A percentile compares a stretch with the other conserved stretches of the same genome.
These are phyloP conservation scores for Bruguiera sexangula DNA, from an alignment of 345 rosid genomes.

Conservation along the genomic window DNA sequence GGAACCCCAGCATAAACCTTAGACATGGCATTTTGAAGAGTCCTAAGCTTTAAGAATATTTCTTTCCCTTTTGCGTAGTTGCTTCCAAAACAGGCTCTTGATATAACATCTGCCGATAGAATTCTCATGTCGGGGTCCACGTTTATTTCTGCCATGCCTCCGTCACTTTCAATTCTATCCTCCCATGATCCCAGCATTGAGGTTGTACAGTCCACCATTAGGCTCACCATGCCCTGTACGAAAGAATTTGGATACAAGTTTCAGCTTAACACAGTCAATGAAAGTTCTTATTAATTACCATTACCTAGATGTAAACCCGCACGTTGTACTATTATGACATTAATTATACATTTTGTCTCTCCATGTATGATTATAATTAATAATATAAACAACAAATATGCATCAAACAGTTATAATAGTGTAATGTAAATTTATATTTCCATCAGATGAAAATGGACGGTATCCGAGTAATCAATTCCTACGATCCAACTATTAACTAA, in stretches of 20 bases:
- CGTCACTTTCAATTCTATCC: slow-evolving; percentile 12
- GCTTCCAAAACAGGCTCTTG: slow-evolving; percentile 36
- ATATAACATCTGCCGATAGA: slow-evolving; percentile 32
- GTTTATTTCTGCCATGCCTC: slow-evolving; percentile 17
- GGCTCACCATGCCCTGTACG: slow-evolving; percentile 23
- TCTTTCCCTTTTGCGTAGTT: slow-evolving; percentile 19
- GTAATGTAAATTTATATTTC: too few species aligned
- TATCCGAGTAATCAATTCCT: too few species aligned
- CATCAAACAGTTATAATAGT: too few species aligned
- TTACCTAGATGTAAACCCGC: too few species aligned
- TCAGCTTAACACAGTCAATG: too few species aligned
- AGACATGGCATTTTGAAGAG: slow-evolving; percentile 21
- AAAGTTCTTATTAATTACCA: too few species aligned
- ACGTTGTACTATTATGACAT: too few species aligned
- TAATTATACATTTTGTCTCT: too few species aligned
- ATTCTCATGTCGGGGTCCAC: slow-evolving; percentile 19
- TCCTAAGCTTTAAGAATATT: slow-evolving; percentile 22
- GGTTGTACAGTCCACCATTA: slow-evolving; percentile 23
- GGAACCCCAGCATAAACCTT: slow-evolving; percentile 19
- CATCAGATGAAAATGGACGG: too few species aligned
- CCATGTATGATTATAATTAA: too few species aligned
- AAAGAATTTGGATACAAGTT: not conserved
- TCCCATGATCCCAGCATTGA: slow-evolving; percentile 16
- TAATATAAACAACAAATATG: too few species aligned
- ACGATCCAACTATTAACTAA: too few species aligned